Evolutionary conservation across 345 rosid species (phyloP), one percentile per base, ranked within the genome.

Genomic region (Salix dunnii): DNA sequence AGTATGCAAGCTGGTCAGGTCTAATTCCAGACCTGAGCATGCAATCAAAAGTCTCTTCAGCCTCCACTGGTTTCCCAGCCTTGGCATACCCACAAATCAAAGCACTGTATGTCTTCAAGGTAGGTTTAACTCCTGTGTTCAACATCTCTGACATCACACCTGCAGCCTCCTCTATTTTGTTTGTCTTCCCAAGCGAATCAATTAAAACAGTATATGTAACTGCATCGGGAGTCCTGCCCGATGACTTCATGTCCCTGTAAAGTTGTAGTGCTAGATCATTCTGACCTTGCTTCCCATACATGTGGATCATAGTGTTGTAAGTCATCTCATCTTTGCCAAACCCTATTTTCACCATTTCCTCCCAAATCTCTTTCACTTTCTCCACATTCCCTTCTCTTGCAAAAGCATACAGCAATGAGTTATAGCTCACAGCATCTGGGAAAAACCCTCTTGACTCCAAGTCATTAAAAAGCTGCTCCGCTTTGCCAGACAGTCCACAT

Each of bases 31-130:
- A 89, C 71, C 88, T 85, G 35, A 82, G 77, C 97, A 95, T 95
- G 90, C 92, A 89, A 69, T 82, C 64, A 80, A 90, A 95, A 74
- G 91, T 87, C 65, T 85, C 87, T 70, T 93, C 97, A 73, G 98
- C 97, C 85, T 95, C 90, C 48, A 82, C 81, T 55, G 87, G 87
- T 82, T 83, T 88, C 78, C 99, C 99, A 70, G 94, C 92, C 92
- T 90, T 95, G 35, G 99, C 97, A 88, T 90, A 95, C 71, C 96
- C 99, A 83, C 97, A 91, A 75, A 95, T 89, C 74, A 95, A 90
- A 78, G 99, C 99, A 86, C 96, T 95, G 65, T 89, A 95, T 46
- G 99, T 95, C 80, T 84, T 88, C 78, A 95, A 81, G 71, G 93
- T 91, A 46, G 99, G 99, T 80, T 90, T 95, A 49, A 95, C 89